phyloP scores from a whole-genome alignment of 495 filamentous ascomycete genomes.

The Penicillium diatomitis region DNA sequence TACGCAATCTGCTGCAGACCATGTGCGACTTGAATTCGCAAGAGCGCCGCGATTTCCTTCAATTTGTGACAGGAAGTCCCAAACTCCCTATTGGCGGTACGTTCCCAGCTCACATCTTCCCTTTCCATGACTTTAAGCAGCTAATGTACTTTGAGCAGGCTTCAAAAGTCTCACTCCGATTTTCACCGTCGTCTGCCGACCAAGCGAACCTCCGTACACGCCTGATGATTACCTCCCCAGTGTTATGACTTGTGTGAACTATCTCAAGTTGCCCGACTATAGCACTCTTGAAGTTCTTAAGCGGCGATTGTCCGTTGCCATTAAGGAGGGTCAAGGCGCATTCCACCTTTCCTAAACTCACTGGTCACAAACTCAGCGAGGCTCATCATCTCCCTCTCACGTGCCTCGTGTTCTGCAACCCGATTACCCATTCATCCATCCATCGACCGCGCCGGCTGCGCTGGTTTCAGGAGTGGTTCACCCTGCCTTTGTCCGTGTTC shows the following conservation, averaged over 20 bases:
- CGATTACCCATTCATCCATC: neutral
- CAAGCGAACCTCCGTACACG: conserved; percentile 86
- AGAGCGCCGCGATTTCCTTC: conserved; percentile 88
- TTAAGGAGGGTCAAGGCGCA: conserved; percentile 95
- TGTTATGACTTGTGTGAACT: conserved; percentile 99
- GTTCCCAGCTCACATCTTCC: conserved; percentile 7
- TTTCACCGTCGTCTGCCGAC: conserved; percentile 98
- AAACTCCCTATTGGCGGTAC: conserved; percentile 97
- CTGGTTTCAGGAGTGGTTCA: conserved; percentile 1
- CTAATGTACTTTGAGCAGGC: conserved; percentile 39
- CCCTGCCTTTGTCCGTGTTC: conserved; percentile 1
- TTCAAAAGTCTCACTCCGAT: conserved; percentile 96
- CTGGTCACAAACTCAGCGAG: neutral
- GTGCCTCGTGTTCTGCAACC: neutral
- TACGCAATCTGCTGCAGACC: conserved; percentile 83
- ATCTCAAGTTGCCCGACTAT: conserved; percentile 97
- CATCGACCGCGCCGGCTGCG: conserved; percentile 1
- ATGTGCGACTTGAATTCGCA: conserved; percentile 79
- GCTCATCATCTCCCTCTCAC: neutral
- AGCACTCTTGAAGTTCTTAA: conserved; percentile 67
- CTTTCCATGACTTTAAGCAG: no score
- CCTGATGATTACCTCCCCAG: conserved; percentile 97
- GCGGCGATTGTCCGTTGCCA: conserved; percentile 70
- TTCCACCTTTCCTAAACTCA: conserved; percentile 79
- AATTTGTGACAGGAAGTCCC: conserved; percentile 97